Evolutionary conservation across 306 rosid species (phyloP).

Genomic region (Medicago arabica): DNA sequence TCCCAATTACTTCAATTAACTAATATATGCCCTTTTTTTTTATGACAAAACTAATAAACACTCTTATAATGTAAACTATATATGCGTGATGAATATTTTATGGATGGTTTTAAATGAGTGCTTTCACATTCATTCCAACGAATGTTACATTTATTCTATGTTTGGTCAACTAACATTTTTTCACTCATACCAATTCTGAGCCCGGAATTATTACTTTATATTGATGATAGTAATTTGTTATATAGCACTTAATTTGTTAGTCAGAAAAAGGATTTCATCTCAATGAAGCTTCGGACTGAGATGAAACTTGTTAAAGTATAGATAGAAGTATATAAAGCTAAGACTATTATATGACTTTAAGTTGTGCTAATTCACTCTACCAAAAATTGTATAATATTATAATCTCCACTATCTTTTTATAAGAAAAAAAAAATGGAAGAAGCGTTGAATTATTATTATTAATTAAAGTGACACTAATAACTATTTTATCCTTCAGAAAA

Average conservation of each 20-base stretch:
- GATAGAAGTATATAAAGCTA: too few species aligned
- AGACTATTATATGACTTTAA: too few species aligned
- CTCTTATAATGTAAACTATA: not conserved
- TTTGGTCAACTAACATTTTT: conserved; percentile 9
- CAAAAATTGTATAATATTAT: too few species aligned
- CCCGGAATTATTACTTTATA: not conserved
- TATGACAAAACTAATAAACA: conserved; percentile 6
- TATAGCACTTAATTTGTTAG: not conserved
- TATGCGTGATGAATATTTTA: conserved; percentile 5
- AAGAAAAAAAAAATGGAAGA: too few species aligned
- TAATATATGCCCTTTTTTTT: not conserved
- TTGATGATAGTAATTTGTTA: not conserved
- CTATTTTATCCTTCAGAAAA: too few species aligned
- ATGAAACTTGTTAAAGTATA: too few species aligned
- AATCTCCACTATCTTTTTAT: too few species aligned
- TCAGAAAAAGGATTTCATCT: too few species aligned
- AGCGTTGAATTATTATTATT: too few species aligned
- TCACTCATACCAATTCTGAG: not conserved
- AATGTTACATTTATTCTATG: conserved; percentile 1
- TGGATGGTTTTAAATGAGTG: not conserved
- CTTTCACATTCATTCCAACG: conserved; percentile 28
- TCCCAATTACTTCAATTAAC: conserved; percentile 21
- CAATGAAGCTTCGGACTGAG: too few species aligned
- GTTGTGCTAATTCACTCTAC: too few species aligned
- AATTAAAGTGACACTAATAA: too few species aligned